Evolutionary conservation across 73 alveolate species (phyloP).

Genomic region (Tetrahymena borealis): DNA sequence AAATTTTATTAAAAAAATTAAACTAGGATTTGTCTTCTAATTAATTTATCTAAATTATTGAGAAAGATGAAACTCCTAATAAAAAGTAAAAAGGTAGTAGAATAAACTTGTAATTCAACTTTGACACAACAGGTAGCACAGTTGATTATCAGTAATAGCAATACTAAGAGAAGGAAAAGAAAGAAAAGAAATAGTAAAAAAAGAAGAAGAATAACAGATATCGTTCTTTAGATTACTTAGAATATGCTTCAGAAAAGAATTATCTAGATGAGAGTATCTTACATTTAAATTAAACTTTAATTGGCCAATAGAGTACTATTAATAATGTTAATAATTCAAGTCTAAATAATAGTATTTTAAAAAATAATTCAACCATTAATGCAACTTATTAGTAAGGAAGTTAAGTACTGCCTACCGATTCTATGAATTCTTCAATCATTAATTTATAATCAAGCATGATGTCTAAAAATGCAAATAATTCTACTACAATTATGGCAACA

Average conservation of each 20-base stretch:
- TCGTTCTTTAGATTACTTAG: neutral
- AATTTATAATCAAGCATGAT: neutral
- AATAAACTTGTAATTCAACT: neutral
- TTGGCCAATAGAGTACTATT: neutral
- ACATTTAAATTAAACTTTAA: neutral
- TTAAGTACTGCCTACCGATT: neutral
- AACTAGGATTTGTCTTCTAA: neutral
- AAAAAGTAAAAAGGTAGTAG: neutral
- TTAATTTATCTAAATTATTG: neutral
- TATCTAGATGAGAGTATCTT: neutral
- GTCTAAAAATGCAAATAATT: neutral
- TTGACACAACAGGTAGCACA: neutral
- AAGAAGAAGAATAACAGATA: neutral
- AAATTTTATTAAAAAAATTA: neutral
- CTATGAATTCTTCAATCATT: neutral
- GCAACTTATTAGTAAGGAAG: neutral
- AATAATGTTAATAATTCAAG: neutral
- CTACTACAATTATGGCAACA: neutral
- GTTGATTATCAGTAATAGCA: neutral
- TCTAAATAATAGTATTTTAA: neutral
- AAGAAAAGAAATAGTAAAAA: neutral
- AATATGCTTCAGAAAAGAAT: neutral
- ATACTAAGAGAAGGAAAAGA: neutral
- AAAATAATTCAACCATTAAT: neutral
- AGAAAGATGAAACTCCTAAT: neutral